Base-by-base conservation (phyloP, 2,329 filamentous ascomycete species). In the Ophiostoma piceae region DNA sequence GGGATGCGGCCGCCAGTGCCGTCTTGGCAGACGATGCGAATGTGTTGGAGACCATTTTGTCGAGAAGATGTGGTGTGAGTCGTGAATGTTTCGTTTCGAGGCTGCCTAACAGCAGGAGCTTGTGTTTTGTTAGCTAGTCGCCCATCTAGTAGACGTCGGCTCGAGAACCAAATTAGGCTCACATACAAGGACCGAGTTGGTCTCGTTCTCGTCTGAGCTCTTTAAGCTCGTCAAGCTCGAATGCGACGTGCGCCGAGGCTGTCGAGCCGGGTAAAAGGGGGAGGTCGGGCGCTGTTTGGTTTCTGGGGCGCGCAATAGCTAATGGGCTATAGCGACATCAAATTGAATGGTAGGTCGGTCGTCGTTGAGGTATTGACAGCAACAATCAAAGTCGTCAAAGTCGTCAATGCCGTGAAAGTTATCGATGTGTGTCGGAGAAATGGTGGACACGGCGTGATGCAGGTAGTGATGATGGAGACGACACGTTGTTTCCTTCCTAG, bases 1-100 rank as follows among this genome's bases (percentile, higher is more conserved):
- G 76, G 8, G 62, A 65, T 35, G 84, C 79, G 65, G 82, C 79
- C 29, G 86, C 76, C 68, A 87, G 80, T 77, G 83, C 78, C 32
- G 70, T 68, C 65, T 39, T 67, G 41, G 32, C 8, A 8, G 39
- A 39, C 39, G 65, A 26, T 9, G 35, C 26, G 22, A 43, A 26
- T 41, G 26, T 41, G n/a, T 19, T 29, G 35, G 37, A 43, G 35
- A 66, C 2, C 65, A 66, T 66, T 26, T 16, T 66, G 65, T 39
- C 26, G 8, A 11, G 51, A 26, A n/a, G 22, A 22, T 22, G n/a
- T 8, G 51, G 19, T 47, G 43, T n/a, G 43, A 6, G 57, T 62
- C 26, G 57, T 26, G 3, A 8, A 35, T 32, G 26, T 62, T 62
- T 62, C 26, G 57, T 62, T 62, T 62, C 51, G 16, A 57, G 14